phyloP scores from a whole-genome alignment of 148 eudicot genomes.

The Rhododendron molle region DNA sequence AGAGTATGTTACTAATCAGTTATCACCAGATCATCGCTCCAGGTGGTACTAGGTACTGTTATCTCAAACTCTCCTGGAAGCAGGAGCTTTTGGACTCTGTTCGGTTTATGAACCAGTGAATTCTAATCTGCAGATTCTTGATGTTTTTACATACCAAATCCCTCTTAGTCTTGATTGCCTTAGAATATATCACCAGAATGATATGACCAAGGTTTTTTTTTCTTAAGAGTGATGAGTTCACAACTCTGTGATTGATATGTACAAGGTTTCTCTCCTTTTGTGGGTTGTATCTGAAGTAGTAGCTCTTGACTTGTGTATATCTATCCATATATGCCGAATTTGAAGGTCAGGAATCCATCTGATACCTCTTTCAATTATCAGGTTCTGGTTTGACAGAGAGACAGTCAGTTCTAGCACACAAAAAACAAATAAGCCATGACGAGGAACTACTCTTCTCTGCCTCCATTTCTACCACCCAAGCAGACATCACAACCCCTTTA shows the following conservation, averaged over 20 bases:
- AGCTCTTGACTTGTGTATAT: background rate
- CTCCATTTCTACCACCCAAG: conserved; percentile 38
- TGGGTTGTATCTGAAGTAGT: background rate
- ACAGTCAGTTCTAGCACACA: background rate
- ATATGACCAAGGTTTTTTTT: background rate
- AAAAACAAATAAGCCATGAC: conserved; percentile 6
- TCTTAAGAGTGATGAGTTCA: background rate
- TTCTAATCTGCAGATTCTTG: background rate
- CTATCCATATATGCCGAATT: background rate
- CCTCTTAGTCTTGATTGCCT: background rate
- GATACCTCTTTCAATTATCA: background rate
- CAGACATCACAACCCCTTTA: conserved; percentile 80
- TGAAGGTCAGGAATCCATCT: background rate
- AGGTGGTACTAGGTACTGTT: background rate
- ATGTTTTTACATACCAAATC: background rate
- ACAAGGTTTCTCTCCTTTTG: background rate
- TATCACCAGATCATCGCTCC: background rate
- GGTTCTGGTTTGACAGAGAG: background rate
- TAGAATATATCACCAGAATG: background rate
- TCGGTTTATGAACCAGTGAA: background rate
- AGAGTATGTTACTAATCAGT: background rate
- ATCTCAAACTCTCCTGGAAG: background rate
- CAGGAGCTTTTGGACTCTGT: background rate
- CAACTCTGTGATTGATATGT: background rate
- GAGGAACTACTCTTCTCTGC: background rate